Evolutionary conservation across 306 rosid genomes (phyloP).

Genomic region (Casuarina equisetifolia): DNA sequence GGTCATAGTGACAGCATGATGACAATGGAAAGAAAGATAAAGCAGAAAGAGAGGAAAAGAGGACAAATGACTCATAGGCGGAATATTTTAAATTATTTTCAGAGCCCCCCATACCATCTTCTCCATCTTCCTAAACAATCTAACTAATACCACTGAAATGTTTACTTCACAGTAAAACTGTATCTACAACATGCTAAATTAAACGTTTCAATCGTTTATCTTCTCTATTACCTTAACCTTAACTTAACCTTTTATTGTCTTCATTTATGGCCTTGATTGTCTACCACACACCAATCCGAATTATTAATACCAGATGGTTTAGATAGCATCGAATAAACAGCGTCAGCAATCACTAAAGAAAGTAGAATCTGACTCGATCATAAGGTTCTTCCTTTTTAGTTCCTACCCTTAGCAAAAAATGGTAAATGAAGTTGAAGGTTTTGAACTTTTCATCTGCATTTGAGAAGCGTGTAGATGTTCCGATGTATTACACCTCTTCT

Average conservation of each 20-base stretch:
- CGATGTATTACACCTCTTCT: background rate
- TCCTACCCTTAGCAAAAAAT: background rate
- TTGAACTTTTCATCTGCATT: background rate
- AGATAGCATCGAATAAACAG: conserved; percentile 8
- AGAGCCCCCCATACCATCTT: conserved; percentile 8
- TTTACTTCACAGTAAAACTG: background rate
- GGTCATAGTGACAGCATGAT: conserved; percentile 34
- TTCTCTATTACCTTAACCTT: background rate
- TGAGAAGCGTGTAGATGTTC: background rate
- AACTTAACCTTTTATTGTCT: background rate
- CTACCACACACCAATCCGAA: conserved; percentile 15
- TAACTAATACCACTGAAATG: background rate
- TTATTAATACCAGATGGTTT: conserved; percentile 5
- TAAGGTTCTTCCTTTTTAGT: conserved; percentile 9
- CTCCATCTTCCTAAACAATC: conserved; percentile 17
- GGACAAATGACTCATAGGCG: conserved; percentile 24
- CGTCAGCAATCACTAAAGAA: conserved; percentile 49
- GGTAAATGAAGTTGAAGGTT: background rate
- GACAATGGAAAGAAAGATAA: conserved; percentile 18
- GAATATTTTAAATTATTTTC: conserved; percentile 29
- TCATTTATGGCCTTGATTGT: background rate
- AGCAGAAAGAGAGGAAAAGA: conserved; percentile 5
- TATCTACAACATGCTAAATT: background rate
- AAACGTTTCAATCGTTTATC: background rate
- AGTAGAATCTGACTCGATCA: conserved; percentile 56